phyloP scores from a whole-genome alignment of 306 rosid species.

The Fragaria nilgerrensis region DNA sequence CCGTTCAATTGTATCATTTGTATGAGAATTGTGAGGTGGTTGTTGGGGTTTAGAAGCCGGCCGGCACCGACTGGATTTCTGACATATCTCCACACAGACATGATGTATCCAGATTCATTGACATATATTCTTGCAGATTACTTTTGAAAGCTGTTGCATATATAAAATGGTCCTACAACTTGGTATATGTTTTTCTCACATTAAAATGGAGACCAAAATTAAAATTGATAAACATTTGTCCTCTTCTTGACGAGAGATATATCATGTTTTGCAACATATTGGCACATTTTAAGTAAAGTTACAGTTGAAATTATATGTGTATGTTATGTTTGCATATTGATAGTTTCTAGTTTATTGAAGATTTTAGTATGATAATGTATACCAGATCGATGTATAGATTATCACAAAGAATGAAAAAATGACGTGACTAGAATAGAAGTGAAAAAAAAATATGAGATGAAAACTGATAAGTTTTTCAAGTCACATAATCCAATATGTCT shows the following conservation, averaged over 20 bases:
- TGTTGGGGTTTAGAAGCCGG: constrained; percentile 23
- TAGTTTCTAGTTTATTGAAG: neutral
- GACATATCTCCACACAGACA: constrained; percentile 27
- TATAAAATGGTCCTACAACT: constrained; percentile 25
- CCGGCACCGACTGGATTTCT: constrained; percentile 59
- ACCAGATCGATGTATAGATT: neutral
- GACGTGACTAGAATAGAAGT: neutral
- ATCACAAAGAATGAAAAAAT: neutral
- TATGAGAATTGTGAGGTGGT: constrained; percentile 1
- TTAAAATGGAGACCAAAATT: neutral
- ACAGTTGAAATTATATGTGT: neutral
- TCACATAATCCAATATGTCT: neutral
- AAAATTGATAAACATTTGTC: neutral
- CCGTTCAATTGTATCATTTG: constrained; percentile 24
- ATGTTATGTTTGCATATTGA: neutral
- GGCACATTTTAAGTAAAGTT: neutral
- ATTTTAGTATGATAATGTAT: neutral
- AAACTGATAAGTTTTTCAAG: neutral
- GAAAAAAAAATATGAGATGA: neutral
- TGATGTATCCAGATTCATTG: constrained; percentile 25
- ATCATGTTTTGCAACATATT: neutral
- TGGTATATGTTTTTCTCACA: neutral
- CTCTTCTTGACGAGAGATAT: neutral
- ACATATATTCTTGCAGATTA: constrained; percentile 31
- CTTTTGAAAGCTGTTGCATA: constrained; percentile 9